These are phyloP conservation scores for Chenopodium formosanum DNA, from an alignment of 148 eudicot genomes.

Conservation along the genomic window DNA sequence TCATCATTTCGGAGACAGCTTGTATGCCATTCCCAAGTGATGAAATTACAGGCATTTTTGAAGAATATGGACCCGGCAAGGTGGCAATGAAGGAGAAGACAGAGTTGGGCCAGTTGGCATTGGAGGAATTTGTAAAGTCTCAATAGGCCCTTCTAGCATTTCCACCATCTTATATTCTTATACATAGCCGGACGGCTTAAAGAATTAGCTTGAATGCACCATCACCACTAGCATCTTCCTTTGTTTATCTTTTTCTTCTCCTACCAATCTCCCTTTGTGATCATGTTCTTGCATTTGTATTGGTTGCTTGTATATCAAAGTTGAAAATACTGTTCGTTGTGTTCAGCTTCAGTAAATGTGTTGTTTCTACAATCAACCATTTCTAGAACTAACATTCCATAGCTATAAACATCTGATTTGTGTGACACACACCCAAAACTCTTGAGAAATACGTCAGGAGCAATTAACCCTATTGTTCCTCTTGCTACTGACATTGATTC, in stretches of 20 bases:
- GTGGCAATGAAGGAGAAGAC: constrained; percentile 8
- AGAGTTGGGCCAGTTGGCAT: constrained; percentile 27
- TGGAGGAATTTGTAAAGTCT: constrained; percentile 34
- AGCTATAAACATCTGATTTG: constrained; percentile 29
- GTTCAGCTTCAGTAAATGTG: background rate
- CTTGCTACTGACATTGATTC: constrained; percentile 27
- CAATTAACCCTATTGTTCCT: constrained; percentile 35
- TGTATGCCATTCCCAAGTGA: too few relatives aligned
- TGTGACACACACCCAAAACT: constrained; percentile 17
- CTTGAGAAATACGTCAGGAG: constrained; percentile 18
- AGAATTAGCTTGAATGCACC: constrained; percentile 45
- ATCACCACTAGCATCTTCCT: constrained; percentile 43
- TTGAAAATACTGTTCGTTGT: constrained; percentile 12
- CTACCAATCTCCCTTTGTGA: background rate
- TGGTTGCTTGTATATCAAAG: constrained; percentile 32
- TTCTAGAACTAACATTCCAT: constrained; percentile 39
- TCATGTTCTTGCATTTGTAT: constrained; percentile 13
- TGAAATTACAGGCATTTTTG: background rate
- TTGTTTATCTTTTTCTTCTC: constrained; percentile 21
- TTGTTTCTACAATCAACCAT: constrained; percentile 22
- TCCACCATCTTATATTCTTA: constrained; percentile 29
- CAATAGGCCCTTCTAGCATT: constrained; percentile 38
- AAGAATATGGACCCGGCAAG: background rate
- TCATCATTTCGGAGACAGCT: too few relatives aligned
- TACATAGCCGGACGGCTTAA: constrained; percentile 33